These are phyloP conservation scores for Barnettozyma pratensis DNA, from an alignment of 805 yeast species.

Conservation along the genomic window DNA sequence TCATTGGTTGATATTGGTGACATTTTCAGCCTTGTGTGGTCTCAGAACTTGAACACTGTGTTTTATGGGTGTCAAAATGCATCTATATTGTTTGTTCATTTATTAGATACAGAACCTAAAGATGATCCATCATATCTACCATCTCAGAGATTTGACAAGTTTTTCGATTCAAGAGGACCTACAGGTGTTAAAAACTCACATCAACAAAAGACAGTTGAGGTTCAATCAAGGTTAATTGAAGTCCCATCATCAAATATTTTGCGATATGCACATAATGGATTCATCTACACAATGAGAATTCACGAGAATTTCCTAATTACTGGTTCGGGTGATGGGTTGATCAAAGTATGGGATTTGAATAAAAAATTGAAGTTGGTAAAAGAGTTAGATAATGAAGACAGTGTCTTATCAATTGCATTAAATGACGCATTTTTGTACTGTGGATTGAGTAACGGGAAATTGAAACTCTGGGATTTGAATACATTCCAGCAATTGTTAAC, in stretches of 20 bases:
- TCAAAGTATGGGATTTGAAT: slow-evolving; percentile 69
- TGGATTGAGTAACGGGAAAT: slow-evolving; percentile 68
- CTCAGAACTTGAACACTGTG: slow-evolving; percentile 50
- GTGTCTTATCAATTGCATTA: slow-evolving; percentile 65
- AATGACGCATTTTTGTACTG: slow-evolving; percentile 71
- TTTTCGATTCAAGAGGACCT: slow-evolving; percentile 88
- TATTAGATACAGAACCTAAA: slow-evolving; percentile 23
- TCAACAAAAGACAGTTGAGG: background rate
- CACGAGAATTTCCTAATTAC: slow-evolving; percentile 42
- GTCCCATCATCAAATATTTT: slow-evolving; percentile 62
- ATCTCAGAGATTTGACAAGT: slow-evolving; percentile 68
- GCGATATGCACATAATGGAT: slow-evolving; percentile 88
- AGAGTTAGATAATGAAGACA: slow-evolving; percentile 56
- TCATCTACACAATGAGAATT: slow-evolving; percentile 59
- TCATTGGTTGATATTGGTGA: slow-evolving; percentile 89
- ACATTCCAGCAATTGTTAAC: slow-evolving; percentile 64
- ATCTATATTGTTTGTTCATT: slow-evolving; percentile 66
- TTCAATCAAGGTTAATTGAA: slow-evolving; percentile 44
- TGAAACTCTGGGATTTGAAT: slow-evolving; percentile 84
- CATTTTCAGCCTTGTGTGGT: slow-evolving; percentile 77
- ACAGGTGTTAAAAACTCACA: slow-evolving; percentile 44
- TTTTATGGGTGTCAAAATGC: slow-evolving; percentile 94
- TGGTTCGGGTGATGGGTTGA: slow-evolving; percentile 89
- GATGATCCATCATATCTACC: slow-evolving; percentile 40
- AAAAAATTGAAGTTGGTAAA: slow-evolving; percentile 24